phyloP scores from a whole-genome alignment of 345 rosid genomes.

The Aquilaria sinensis region DNA sequence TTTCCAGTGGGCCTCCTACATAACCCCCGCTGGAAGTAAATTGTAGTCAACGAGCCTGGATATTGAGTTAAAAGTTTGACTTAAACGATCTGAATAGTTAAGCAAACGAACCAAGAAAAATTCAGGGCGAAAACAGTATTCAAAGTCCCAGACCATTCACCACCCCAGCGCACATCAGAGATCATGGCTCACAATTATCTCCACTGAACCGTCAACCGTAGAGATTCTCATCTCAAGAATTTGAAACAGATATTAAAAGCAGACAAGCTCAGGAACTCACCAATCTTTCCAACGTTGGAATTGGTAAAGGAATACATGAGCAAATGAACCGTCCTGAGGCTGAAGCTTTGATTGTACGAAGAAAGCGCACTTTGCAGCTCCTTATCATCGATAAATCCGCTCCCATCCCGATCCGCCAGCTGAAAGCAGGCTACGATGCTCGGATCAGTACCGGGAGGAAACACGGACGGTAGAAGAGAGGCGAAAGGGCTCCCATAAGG shows the following conservation, averaged over 20 bases:
- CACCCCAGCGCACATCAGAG: no score
- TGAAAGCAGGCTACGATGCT: slow-evolving; percentile 70
- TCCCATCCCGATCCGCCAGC: slow-evolving; percentile 78
- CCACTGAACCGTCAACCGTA: background rate
- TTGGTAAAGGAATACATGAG: slow-evolving; percentile 84
- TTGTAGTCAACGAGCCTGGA: no score
- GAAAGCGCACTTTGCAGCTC: slow-evolving; percentile 89
- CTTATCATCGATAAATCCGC: slow-evolving; percentile 83
- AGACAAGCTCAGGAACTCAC: slow-evolving; percentile 23
- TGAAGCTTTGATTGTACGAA: slow-evolving; percentile 72
- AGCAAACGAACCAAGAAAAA: no score
- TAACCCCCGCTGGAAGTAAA: no score
- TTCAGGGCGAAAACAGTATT: no score
- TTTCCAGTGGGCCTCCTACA: no score
- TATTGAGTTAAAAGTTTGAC: no score
- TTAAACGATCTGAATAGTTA: no score
- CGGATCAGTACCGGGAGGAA: slow-evolving; percentile 92
- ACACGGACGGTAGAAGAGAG: slow-evolving; percentile 66
- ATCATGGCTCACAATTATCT: background rate
- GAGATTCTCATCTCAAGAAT: background rate
- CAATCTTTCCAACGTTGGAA: slow-evolving; percentile 64
- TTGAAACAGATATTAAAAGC: background rate
- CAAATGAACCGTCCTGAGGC: slow-evolving; percentile 81
- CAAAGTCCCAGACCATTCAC: no score
- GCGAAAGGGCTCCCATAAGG: slow-evolving; percentile 61